Conservation (phyloP, 2,329 filamentous ascomycete species). For the Zymoseptoria brevis region DNA sequence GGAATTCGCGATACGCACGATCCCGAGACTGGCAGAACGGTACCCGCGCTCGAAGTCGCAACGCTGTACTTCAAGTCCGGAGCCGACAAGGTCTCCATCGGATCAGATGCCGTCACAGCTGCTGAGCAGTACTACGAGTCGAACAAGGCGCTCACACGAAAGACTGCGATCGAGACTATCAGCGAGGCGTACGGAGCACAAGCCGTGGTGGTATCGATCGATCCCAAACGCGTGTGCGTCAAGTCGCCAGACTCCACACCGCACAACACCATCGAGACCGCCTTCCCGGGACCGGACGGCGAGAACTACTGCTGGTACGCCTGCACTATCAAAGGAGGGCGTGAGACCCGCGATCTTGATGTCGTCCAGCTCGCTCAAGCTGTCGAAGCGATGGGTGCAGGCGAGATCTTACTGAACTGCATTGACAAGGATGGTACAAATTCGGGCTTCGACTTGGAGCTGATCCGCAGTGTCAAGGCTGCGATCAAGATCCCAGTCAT, state of each 20-base stretch:
- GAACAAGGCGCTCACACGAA: conserved; percentile 62
- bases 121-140: conserved; percentile 81
- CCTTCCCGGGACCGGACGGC: conserved; percentile 61
- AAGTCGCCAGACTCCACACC: conserved; percentile 57
- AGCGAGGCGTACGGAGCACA: conserved; percentile 90
- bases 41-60: conserved; percentile 87
- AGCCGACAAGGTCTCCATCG: conserved; percentile 95
- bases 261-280: conserved; percentile 68
- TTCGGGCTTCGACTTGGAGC: conserved; percentile 86
- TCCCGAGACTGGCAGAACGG: conserved; percentile 66
- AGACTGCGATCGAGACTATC: conserved; percentile 92
- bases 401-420: conserved; percentile 92
- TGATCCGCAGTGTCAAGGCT: conserved; percentile 81
- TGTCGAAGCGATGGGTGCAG: conserved; percentile 90
- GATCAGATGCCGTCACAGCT: conserved; percentile 85
- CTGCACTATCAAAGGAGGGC: conserved; percentile 91
- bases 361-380: conserved; percentile 80
- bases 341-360: conserved; percentile 89
- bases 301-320: conserved; percentile 91
- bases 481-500: conserved; percentile 88
- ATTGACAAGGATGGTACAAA: conserved; percentile 96
- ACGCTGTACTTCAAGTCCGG: conserved; percentile 96
- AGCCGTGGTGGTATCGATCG: conserved; percentile 90
- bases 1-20: conserved; percentile 92
- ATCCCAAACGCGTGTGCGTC: conserved; percentile 88